Percentiles rank a stretch among this genome's conserved stretches.
phyloP scores from a whole-genome alignment of 2,329 filamentous ascomycete species.

The Diaporthe sp. region DNA sequence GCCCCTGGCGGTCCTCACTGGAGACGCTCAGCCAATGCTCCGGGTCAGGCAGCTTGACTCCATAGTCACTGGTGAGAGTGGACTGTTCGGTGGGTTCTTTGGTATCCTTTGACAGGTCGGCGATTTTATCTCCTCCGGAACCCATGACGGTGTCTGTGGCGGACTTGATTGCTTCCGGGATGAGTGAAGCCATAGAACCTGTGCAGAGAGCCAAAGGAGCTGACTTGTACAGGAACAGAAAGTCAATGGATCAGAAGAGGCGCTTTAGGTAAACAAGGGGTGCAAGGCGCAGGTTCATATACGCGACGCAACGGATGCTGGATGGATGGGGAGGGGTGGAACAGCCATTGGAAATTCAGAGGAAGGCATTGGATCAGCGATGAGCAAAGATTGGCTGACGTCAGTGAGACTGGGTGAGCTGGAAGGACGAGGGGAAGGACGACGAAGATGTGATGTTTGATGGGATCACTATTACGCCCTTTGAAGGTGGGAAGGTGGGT shows the following conservation, averaged over 20 bases:
- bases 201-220: neutral
- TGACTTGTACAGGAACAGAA: neutral
- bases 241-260: neutral
- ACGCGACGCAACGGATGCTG: neutral
- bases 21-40: conserved; percentile 82
- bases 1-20: conserved; percentile 73
- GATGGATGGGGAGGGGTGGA: neutral
- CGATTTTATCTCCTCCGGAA: conserved; percentile 64
- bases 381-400: conserved; percentile 20
- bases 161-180: conserved; percentile 52
- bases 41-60: conserved; percentile 78
- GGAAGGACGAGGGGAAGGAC: neutral
- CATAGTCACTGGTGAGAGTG: conserved; percentile 81
- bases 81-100: conserved; percentile 69
- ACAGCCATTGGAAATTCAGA: conserved; percentile 29
- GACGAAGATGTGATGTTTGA: conserved; percentile 3
- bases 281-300: conserved; percentile 4
- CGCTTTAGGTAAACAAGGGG: neutral
- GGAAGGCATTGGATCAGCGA: conserved; percentile 29
- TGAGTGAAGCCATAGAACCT: conserved; percentile 39
- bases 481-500: neutral
- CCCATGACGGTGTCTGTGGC: conserved; percentile 56
- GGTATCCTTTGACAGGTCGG: conserved; percentile 70
- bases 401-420: conserved; percentile 12
- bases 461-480: conserved; percentile 34